Percentiles rank a stretch among this genome's conserved stretches.
Conservation (phyloP, 352 stramenopile genomes). For the Phytophthora niederhauseri region DNA sequence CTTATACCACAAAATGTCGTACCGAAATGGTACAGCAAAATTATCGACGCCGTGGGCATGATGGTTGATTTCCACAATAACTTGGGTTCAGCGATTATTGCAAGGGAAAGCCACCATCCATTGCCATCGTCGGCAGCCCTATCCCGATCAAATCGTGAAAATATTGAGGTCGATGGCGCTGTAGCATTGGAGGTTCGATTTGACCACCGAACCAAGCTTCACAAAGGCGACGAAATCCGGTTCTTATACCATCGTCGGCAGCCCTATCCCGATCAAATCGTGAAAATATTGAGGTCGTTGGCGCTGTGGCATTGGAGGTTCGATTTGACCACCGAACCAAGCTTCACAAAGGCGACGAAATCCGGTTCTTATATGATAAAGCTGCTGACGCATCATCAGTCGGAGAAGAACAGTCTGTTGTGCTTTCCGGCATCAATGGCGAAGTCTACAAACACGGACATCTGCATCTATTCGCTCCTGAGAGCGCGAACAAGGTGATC, state of each 20-base stretch:
- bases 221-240: slow-evolving; percentile 34
- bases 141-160: slow-evolving; percentile 13
- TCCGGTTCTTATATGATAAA: slow-evolving; percentile 30
- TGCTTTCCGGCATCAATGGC: slow-evolving; percentile 46
- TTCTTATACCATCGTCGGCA: slow-evolving; percentile 36
- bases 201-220: slow-evolving; percentile 60
- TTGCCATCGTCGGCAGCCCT: slow-evolving; percentile 2
- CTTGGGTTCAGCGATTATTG: slow-evolving; percentile 36
- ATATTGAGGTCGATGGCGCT: slow-evolving; percentile 53
- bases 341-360: slow-evolving; percentile 38
- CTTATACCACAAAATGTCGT: slow-evolving; percentile 35
- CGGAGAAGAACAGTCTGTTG: neutral
- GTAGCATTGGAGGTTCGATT: slow-evolving; percentile 74
- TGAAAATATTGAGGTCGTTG: slow-evolving; percentile 46
- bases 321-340: slow-evolving; percentile 66
- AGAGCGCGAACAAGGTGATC: slow-evolving; percentile 32
- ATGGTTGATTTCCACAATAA: slow-evolving; percentile 64
- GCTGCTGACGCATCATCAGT: neutral
- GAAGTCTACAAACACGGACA: slow-evolving; percentile 30
- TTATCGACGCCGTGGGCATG: slow-evolving; percentile 58
- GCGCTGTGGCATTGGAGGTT: slow-evolving; percentile 69
- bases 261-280: neutral
- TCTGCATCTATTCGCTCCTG: slow-evolving; percentile 49
- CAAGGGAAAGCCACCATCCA: slow-evolving; percentile 65
- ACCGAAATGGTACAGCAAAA: slow-evolving; percentile 67